Conservation (phyloP, 306 rosid species). For the Senna siamea region DNA sequence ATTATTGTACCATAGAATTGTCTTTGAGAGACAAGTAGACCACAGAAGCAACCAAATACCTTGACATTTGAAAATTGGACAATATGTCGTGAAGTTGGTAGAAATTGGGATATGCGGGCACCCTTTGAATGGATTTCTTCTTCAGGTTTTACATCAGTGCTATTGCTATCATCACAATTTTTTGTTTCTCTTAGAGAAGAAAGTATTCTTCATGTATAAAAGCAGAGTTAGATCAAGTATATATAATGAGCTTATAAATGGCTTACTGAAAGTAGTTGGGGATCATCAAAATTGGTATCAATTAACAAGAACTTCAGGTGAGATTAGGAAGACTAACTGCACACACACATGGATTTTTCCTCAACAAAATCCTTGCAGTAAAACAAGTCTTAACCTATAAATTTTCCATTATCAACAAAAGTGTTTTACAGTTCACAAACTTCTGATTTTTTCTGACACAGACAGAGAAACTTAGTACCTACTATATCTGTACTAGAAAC, state of each 20-base stretch:
- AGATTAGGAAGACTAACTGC: constrained; percentile 15
- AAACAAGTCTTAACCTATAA: background rate
- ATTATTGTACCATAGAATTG: background rate
- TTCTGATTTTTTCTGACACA: constrained; percentile 22
- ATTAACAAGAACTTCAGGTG: constrained; percentile 3
- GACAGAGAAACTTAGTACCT: constrained; percentile 67
- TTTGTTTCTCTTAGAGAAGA: constrained; percentile 51
- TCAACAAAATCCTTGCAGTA: constrained; percentile 18
- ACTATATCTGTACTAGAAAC: constrained; percentile 97
- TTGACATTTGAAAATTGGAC: constrained; percentile 96
- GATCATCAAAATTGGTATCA: constrained; percentile 14
- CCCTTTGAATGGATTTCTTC: constrained; percentile 54
- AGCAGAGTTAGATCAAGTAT: background rate
- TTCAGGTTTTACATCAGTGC: constrained; percentile 45
- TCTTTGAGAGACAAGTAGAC: background rate
- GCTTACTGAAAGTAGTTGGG: constrained; percentile 21
- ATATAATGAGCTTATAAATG: constrained; percentile 27
- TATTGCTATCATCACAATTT: constrained; percentile 43
- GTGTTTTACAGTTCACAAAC: constrained; percentile 10
- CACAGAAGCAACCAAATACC: constrained; percentile 50
- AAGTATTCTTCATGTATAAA: constrained; percentile 79
- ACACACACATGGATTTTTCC: background rate
- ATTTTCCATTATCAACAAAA: background rate
- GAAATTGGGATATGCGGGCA: constrained; percentile 71
- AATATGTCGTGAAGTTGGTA: constrained; percentile 84